phyloP scores from a whole-genome alignment of 495 filamentous ascomycete species.

The Tuber melanosporum region DNA sequence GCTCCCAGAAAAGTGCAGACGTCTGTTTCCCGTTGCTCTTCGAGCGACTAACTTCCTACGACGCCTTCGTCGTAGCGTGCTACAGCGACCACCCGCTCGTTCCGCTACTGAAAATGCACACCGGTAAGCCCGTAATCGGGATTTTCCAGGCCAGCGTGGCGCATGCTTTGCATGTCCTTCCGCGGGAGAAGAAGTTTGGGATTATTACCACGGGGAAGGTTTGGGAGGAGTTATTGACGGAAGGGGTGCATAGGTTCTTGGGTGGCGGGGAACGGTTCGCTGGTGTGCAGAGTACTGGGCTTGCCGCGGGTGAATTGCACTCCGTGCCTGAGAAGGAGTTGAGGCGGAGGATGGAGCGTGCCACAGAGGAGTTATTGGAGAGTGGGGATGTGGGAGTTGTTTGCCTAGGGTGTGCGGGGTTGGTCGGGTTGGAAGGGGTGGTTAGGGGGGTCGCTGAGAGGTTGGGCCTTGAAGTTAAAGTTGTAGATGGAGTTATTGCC shows the following conservation, averaged over 20 bases:
- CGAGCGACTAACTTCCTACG: constrained; percentile 51
- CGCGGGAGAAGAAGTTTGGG: constrained; percentile 54
- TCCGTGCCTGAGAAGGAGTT: constrained; percentile 59
- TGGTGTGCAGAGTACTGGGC: constrained; percentile 75
- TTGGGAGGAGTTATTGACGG: constrained; percentile 67
- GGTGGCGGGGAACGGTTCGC: constrained; percentile 53
- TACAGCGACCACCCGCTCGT: constrained; percentile 85
- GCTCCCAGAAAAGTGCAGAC: constrained; percentile 49
- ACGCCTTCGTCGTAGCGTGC: constrained; percentile 80
- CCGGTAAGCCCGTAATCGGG: constrained; percentile 56
- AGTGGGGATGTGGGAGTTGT: constrained; percentile 57
- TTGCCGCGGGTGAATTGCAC: constrained; percentile 78
- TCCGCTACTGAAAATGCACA: constrained; percentile 48
- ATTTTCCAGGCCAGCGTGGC: constrained; percentile 80
- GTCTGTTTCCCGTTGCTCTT: constrained; percentile 55
- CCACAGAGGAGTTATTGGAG: constrained; percentile 57
- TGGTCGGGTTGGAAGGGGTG: constrained; percentile 79
- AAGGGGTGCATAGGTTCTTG: constrained; percentile 55
- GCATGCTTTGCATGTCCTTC: constrained; percentile 51
- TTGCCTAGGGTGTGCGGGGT: constrained; percentile 79
- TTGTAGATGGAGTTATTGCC: constrained; percentile 80
- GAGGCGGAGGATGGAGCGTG: constrained; percentile 58
- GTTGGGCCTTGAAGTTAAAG: constrained; percentile 55
- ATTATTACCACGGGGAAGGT: constrained; percentile 81
- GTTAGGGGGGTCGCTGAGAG: constrained; percentile 63